A percentile compares a stretch with the other conserved stretches of the same genome.
Evolutionary conservation across 768 basidiomycete genomes (phyloP).

Genomic region (Lactarius indigo): DNA sequence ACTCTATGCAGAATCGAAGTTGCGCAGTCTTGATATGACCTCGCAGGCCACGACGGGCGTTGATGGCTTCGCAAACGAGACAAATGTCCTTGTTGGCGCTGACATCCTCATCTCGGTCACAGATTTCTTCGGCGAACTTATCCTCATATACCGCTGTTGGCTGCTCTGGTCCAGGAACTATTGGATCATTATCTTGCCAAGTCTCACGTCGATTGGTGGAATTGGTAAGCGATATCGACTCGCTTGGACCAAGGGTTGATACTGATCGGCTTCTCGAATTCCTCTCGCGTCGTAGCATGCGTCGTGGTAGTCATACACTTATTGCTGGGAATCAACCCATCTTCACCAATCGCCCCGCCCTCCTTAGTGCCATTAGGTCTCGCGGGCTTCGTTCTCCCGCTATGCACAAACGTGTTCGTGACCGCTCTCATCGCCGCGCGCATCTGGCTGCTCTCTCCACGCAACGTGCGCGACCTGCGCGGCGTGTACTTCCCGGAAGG

Average conservation of each 20-base stretch:
- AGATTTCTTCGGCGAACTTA: constrained; percentile 36
- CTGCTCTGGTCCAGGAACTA: constrained; percentile 38
- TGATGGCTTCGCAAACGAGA: constrained; percentile 33
- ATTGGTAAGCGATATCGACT: constrained; percentile 34
- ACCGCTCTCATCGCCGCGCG: constrained; percentile 41
- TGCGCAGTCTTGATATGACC: not conserved
- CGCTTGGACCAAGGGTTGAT: not conserved
- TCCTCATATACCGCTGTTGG: constrained; percentile 43
- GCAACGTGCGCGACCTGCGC: constrained; percentile 20
- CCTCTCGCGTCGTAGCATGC: not conserved
- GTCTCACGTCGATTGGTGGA: not conserved
- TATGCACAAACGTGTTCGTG: constrained; percentile 41
- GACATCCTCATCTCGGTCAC: constrained; percentile 38
- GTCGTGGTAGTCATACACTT: not conserved
- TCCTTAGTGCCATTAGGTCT: constrained; percentile 33
- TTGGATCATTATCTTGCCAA: constrained; percentile 35
- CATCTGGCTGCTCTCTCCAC: constrained; percentile 33
- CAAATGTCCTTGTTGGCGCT: constrained; percentile 31
- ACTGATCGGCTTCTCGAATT: not conserved
- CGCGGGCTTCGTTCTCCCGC: constrained; percentile 38
- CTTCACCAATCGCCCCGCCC: not conserved
- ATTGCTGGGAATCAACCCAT: not conserved
- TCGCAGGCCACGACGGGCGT: constrained; percentile 32
- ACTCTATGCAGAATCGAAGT: not conserved
- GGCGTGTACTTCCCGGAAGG: not conserved